Conservation (phyloP, 306 rosid species). For the Bauhinia variegata region DNA sequence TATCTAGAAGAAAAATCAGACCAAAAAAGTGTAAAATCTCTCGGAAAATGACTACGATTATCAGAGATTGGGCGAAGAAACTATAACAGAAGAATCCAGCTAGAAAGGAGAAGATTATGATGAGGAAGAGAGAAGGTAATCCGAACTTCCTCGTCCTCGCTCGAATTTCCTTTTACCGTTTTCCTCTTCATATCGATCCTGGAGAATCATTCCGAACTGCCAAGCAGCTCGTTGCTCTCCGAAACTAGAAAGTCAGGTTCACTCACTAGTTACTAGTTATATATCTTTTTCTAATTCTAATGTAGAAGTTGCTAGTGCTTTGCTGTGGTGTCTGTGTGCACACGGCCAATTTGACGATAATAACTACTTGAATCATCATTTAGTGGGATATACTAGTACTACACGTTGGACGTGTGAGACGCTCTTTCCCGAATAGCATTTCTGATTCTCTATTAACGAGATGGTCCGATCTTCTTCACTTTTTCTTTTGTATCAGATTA, state of each 20-base stretch:
- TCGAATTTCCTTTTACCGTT: constrained; percentile 50
- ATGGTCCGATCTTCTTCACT: no score
- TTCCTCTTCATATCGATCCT: constrained; percentile 57
- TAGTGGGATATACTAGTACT: no score
- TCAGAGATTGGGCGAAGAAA: constrained; percentile 51
- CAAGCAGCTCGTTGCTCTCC: constrained; percentile 11
- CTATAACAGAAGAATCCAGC: constrained; percentile 68
- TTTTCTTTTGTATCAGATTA: no score
- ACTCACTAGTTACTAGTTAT: not conserved
- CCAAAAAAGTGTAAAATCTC: no score
- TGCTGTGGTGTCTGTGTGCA: constrained; percentile 28
- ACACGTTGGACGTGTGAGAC: no score
- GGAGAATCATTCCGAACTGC: constrained; percentile 4
- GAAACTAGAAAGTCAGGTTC: constrained; percentile 20
- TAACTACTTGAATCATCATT: not conserved
- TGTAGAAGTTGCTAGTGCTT: no score
- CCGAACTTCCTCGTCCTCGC: constrained; percentile 51
- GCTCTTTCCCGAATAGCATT: no score
- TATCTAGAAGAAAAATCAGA: not conserved
- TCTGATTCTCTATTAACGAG: no score
- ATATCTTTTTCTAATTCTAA: no score
- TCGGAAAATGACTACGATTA: constrained; percentile 26
- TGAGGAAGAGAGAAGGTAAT: constrained; percentile 47
- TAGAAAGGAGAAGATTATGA: constrained; percentile 69
- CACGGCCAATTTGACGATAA: constrained; percentile 13